phyloP scores from a whole-genome alignment of 371 early-diverging fungal species.

The Lichtheimia hyalospora region DNA sequence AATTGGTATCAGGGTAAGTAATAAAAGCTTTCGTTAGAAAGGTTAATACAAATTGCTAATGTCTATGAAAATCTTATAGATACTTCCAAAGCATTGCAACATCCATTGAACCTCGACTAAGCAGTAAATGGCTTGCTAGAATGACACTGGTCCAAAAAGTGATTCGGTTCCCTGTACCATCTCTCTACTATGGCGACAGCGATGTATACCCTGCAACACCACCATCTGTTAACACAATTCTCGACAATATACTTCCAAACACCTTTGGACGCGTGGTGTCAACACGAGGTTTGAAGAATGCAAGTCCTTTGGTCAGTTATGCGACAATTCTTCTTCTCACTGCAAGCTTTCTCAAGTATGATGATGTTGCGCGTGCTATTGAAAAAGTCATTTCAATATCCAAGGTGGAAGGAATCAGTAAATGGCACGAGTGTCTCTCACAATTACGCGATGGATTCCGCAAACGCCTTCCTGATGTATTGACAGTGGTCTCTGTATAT shows the following conservation, averaged over 20 bases:
- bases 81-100: constrained; percentile 61
- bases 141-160: constrained; percentile 72
- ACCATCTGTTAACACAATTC: constrained; percentile 53
- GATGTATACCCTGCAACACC: constrained; percentile 57
- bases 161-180: constrained; percentile 71
- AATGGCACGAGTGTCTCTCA: constrained; percentile 37
- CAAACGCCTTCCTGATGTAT: constrained; percentile 75
- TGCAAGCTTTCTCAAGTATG: constrained; percentile 65
- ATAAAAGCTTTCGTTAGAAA: background rate
- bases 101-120: constrained; percentile 80
- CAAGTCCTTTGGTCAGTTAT: constrained; percentile 69
- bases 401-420: constrained; percentile 14
- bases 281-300: constrained; percentile 69
- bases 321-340: constrained; percentile 60
- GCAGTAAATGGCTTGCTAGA: constrained; percentile 75
- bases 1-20: constrained; percentile 71
- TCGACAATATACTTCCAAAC: constrained; percentile 74
- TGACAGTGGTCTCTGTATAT: constrained; percentile 49
- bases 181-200: constrained; percentile 49
- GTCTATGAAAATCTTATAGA: constrained; percentile 25
- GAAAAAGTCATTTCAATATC: constrained; percentile 28
- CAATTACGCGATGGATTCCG: constrained; percentile 60
- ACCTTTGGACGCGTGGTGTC: constrained; percentile 56
- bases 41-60: background rate
- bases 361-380: constrained; percentile 37